Conservation (phyloP, 192 early-diverging fungal genomes). For the Dispira parvispora region DNA sequence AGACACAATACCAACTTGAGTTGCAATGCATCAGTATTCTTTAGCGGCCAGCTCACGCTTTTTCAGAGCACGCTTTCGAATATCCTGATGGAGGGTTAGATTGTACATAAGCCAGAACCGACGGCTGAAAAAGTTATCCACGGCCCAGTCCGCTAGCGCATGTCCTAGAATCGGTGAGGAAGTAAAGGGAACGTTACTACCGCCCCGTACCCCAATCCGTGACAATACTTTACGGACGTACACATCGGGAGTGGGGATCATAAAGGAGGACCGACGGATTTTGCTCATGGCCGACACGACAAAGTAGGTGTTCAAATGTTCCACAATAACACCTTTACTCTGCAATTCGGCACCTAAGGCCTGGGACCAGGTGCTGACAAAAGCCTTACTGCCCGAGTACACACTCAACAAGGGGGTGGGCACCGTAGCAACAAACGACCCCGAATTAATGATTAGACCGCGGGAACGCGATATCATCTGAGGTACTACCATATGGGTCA, state of each 20-base stretch:
- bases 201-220: constrained; percentile 51
- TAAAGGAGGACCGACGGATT: constrained; percentile 59
- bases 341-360: constrained; percentile 70
- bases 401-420: constrained; percentile 72
- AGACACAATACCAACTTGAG: not conserved
- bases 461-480: constrained; percentile 57
- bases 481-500: constrained; percentile 64
- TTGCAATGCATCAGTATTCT: constrained; percentile 12
- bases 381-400: constrained; percentile 89
- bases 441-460: constrained; percentile 84
- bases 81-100: constrained; percentile 37
- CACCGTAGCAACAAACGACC: constrained; percentile 74
- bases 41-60: constrained; percentile 49
- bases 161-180: constrained; percentile 53
- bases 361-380: constrained; percentile 77
- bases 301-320: constrained; percentile 93
- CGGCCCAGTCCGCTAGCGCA: constrained; percentile 47
- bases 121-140: constrained; percentile 39
- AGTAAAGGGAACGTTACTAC: constrained; percentile 41
- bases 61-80: constrained; percentile 51
- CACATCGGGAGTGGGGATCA: constrained; percentile 62
- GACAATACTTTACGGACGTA: constrained; percentile 59
- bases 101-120: constrained; percentile 39
- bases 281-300: constrained; percentile 90
- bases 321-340: constrained; percentile 53